Evolutionary conservation across 192 early-diverging fungal genomes (phyloP), one percentile per base, ranked within the genome.

Genomic region (Rhizoclosmatium globosum): DNA sequence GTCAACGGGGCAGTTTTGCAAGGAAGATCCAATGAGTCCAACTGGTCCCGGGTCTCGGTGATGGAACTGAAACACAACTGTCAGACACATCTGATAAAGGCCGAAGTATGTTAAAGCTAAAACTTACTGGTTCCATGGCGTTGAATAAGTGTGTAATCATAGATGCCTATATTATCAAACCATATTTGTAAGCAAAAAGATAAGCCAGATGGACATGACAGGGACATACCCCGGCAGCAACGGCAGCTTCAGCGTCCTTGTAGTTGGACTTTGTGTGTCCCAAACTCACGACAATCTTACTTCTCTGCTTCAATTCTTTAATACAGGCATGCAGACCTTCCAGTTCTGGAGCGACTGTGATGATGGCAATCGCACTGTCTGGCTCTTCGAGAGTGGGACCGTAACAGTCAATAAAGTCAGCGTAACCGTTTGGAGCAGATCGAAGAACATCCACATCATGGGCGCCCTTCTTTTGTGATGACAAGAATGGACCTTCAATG

Each of bases 131-230:
- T 64, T 91, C 90, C 94, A 94, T 94, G 47, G 94, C 94, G 74
- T 95, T 95, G 83, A 94, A 95, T 61, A 95, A 81, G 77, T 95
- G 94, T 0, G 94, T 94, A 53, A 95, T 92, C 80, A 90, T 89
- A 1, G 84, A 89, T 2, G 92, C 93, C 61, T 64, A 21, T 7
- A 19, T 64, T 7, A 64, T 64, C 21, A n/a, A 57, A 57, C 13
- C 15, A 17, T 57, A 57, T 17, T 57, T 13, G 21, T 57, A 17
- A 17, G 56, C 13, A 57, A 57, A 57, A 57, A 57, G 56, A 57
- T 57, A n/a, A 57, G 56, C 21, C 15, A 57, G 56, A 57, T 31
- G 31, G 31, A 31, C 31, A 31, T 31, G 31, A 31, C 31, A 31
- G 17, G 7, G 0, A 64, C 39, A 17, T 64, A 64, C 61, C 19